phyloP scores from a whole-genome alignment of 169 alveolate species.

The Plasmodium reichenowi region DNA sequence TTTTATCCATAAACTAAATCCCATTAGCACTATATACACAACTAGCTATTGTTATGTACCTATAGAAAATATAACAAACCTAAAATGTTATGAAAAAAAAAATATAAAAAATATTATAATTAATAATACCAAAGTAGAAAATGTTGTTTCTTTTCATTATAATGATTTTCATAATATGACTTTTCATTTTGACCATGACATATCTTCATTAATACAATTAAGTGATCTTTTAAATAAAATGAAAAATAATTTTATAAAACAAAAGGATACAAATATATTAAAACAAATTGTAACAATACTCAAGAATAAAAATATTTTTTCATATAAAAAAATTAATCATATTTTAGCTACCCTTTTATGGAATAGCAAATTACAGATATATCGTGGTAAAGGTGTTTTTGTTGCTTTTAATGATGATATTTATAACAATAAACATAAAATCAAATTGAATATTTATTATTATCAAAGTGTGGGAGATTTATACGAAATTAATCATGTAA shows the following conservation, averaged over 20 bases:
- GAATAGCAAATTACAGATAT: conserved; percentile 23
- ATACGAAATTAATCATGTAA: conserved; percentile 48
- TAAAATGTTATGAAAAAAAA: conserved; percentile 73
- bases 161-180: conserved; percentile 40
- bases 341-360: conserved; percentile 47
- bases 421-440: conserved; percentile 35
- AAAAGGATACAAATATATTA: conserved; percentile 15
- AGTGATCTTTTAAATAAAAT: conserved; percentile 21
- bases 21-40: conserved; percentile 30
- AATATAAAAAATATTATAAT: conserved; percentile 39
- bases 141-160: conserved; percentile 29
- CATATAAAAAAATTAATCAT: conserved; percentile 68
- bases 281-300: conserved; percentile 28
- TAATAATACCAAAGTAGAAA: neutral
- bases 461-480: conserved; percentile 77
- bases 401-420: conserved; percentile 74
- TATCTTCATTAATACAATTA: conserved; percentile 23
- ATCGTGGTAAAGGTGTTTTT: conserved; percentile 75
- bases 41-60: conserved; percentile 48
- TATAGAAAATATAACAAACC: conserved; percentile 56
- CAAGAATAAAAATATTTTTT: conserved; percentile 45
- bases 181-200: conserved; percentile 24
- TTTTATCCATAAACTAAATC: conserved; percentile 55
- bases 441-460: conserved; percentile 60
- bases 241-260: conserved; percentile 28